Evolutionary conservation across 306 rosid genomes (phyloP).

Genomic region (Castanospermum australe): DNA sequence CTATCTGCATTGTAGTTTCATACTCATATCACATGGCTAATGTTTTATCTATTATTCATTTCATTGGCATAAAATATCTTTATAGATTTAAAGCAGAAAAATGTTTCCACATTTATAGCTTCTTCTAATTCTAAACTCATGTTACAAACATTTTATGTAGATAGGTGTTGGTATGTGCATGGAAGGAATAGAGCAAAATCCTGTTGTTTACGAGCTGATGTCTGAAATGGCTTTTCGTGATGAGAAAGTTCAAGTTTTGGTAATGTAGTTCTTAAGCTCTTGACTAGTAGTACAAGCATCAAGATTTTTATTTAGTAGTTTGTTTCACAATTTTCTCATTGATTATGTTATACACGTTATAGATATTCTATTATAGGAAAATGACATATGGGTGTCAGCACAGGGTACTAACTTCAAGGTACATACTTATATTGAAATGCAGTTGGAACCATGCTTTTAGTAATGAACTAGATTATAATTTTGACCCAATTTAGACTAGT

Average conservation of each 20-base stretch:
- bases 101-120: neutral
- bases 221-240: slow-evolving; percentile 93
- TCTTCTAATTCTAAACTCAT: slow-evolving; percentile 1
- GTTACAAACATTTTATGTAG: slow-evolving; percentile 37
- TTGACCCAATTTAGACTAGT: neutral
- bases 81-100: slow-evolving; percentile 4
- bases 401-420: neutral
- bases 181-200: slow-evolving; percentile 98
- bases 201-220: slow-evolving; percentile 81
- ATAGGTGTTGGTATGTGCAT: slow-evolving; percentile 98
- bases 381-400: neutral
- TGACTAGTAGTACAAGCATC: neutral
- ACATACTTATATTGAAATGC: neutral
- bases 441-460: neutral
- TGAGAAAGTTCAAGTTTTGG: slow-evolving; percentile 67
- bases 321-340: neutral
- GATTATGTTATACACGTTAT: neutral
- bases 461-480: neutral
- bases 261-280: slow-evolving; percentile 32
- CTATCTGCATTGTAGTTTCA: neutral
- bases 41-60: neutral
- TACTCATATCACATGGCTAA: neutral
- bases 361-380: neutral
- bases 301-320: neutral
- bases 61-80: slow-evolving; percentile 3